Percentiles rank a stretch among this genome's conserved stretches.
These are phyloP conservation scores for Fusarium caatingaense DNA, from an alignment of 2,329 filamentous ascomycete species.

Conservation along the genomic window DNA sequence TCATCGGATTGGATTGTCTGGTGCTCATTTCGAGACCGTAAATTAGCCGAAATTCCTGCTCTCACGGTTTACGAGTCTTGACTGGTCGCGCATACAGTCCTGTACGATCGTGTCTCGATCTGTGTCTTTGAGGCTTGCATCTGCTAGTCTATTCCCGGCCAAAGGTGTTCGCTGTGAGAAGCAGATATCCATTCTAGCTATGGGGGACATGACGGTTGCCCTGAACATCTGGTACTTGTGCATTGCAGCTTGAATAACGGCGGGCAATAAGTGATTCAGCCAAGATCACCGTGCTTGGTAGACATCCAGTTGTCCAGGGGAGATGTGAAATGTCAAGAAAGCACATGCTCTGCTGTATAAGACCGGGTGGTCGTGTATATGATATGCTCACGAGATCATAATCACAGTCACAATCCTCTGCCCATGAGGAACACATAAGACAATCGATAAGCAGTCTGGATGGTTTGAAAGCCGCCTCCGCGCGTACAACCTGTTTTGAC, in stretches of 20 bases:
- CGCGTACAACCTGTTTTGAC: not conserved
- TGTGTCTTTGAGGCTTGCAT: slow-evolving; percentile 32
- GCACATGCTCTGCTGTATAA: slow-evolving; percentile 25
- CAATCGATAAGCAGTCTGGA: slow-evolving; percentile 8
- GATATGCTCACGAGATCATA: slow-evolving; percentile 37
- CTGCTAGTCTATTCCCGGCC: slow-evolving; percentile 26
- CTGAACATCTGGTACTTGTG: slow-evolving; percentile 23
- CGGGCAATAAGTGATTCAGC: slow-evolving; percentile 13
- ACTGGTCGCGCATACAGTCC: slow-evolving; percentile 26
- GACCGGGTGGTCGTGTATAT: slow-evolving; percentile 1
- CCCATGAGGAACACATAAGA: slow-evolving; percentile 13
- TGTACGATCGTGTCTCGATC: slow-evolving; percentile 35
- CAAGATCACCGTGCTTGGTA: slow-evolving; percentile 1
- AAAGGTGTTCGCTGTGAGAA: slow-evolving; percentile 11
- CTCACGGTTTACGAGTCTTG: slow-evolving; percentile 20
- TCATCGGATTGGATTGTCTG: slow-evolving; percentile 10
- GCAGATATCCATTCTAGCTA: slow-evolving; percentile 18
- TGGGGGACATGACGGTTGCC: slow-evolving; percentile 27
- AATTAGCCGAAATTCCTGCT: slow-evolving; percentile 46
- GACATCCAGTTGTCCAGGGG: slow-evolving; percentile 31
- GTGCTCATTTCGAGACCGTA: slow-evolving; percentile 22
- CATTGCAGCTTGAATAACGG: slow-evolving; percentile 15
- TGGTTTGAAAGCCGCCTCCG: not conserved
- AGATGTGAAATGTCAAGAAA: slow-evolving; percentile 23
- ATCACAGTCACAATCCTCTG: slow-evolving; percentile 29